Conservation (phyloP, 257 asterid genomes). For the Plectranthus barbatus region DNA sequence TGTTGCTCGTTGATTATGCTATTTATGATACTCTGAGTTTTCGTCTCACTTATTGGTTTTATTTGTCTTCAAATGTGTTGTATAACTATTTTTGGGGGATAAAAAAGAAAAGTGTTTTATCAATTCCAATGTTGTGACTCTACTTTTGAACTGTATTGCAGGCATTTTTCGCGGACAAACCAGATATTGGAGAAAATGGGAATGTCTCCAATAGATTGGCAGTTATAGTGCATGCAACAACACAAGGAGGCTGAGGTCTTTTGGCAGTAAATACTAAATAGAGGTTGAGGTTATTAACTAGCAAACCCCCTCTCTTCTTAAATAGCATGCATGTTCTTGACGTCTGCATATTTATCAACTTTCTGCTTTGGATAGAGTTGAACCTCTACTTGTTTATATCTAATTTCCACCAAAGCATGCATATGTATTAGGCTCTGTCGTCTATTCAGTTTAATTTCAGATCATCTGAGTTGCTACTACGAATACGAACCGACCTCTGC, state of each 20-base stretch:
- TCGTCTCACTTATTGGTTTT: no score
- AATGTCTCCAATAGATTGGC: constrained; percentile 72
- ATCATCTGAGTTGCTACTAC: neutral
- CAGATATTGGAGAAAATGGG: constrained; percentile 75
- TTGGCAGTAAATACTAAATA: neutral
- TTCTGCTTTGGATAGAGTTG: neutral
- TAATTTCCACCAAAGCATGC: no score
- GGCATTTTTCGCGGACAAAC: constrained; percentile 89
- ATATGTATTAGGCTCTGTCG: neutral
- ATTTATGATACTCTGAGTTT: no score
- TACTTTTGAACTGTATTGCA: constrained; percentile 5
- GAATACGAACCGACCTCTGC: neutral
- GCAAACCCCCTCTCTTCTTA: neutral
- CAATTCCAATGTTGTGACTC: neutral
- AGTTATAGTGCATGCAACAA: constrained; percentile 27
- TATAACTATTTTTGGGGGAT: no score
- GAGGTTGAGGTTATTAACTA: neutral
- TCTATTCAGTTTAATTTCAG: neutral
- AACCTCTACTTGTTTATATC: neutral
- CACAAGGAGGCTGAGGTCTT: neutral
- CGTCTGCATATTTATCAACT: neutral
- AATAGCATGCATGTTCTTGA: neutral
- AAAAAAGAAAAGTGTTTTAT: no score
- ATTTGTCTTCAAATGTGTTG: no score
- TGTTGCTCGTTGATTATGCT: neutral